phyloP scores from a whole-genome alignment of 2,329 filamentous ascomycete species.

The Colletotrichum costaricense region DNA sequence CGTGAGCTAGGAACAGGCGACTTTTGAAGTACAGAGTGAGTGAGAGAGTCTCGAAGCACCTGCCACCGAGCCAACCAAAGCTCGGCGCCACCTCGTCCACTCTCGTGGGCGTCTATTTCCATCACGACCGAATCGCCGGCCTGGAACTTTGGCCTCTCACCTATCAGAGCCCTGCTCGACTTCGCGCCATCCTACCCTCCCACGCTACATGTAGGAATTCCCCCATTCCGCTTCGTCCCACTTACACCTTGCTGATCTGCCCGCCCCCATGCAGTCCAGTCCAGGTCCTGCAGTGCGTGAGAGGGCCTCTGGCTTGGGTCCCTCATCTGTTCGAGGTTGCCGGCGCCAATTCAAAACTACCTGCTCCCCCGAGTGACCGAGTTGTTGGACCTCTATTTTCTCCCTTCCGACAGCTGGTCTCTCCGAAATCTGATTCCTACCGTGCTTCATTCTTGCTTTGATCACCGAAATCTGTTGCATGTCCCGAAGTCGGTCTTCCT shows the following conservation, averaged over 20 bases:
- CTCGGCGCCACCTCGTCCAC: slow-evolving; percentile 48
- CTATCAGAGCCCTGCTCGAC: slow-evolving; percentile 54
- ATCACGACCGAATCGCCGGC: slow-evolving; percentile 49
- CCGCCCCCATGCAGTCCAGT: slow-evolving; percentile 37
- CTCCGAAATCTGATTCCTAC: slow-evolving; percentile 52
- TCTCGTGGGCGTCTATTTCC: slow-evolving; percentile 58
- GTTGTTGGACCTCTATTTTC: slow-evolving; percentile 49
- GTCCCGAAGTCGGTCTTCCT: slow-evolving; percentile 36
- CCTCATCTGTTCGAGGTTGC: slow-evolving; percentile 19
- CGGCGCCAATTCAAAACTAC: slow-evolving; percentile 65
- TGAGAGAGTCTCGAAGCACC: slow-evolving; percentile 23
- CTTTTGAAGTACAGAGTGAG: not conserved
- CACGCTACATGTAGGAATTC: slow-evolving; percentile 44
- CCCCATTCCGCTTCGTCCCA: slow-evolving; percentile 47
- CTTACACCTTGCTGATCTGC: slow-evolving; percentile 48
- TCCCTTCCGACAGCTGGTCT: slow-evolving; percentile 68
- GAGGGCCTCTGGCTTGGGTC: slow-evolving; percentile 20
- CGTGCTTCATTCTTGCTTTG: slow-evolving; percentile 50
- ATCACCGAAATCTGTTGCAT: slow-evolving; percentile 40
- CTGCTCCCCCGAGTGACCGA: slow-evolving; percentile 52
- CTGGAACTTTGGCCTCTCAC: slow-evolving; percentile 52
- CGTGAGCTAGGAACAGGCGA: slow-evolving; percentile 21
- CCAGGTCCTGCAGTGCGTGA: slow-evolving; percentile 43
- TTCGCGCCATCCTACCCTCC: slow-evolving; percentile 38
- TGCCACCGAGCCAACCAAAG: slow-evolving; percentile 37